These are phyloP conservation scores for Termitomyces sp. DNA, from an alignment of 768 basidiomycete genomes.

Conservation along the genomic window DNA sequence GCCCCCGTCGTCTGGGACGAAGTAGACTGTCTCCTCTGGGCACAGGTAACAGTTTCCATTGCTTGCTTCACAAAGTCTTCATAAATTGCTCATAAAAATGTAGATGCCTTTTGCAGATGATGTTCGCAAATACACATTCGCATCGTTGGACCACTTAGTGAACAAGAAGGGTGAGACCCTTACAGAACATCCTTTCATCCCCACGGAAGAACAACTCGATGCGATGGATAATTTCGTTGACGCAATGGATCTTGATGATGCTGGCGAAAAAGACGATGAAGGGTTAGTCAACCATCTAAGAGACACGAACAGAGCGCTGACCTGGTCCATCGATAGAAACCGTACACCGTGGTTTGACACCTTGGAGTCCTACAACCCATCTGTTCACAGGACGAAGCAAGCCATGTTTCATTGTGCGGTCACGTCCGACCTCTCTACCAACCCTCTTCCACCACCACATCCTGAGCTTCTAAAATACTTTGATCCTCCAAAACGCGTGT, in stretches of 20 bases:
- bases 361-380: constrained; percentile 77
- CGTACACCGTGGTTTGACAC: constrained; percentile 74
- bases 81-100: background rate
- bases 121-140: constrained; percentile 80
- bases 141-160: constrained; percentile 67
- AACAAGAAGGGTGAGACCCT: constrained; percentile 72
- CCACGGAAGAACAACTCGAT: constrained; percentile 67
- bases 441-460: constrained; percentile 83
- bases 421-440: constrained; percentile 60
- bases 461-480: constrained; percentile 82
- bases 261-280: constrained; percentile 69
- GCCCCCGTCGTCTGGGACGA: constrained; percentile 55
- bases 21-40: constrained; percentile 81
- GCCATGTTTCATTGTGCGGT: constrained; percentile 88
- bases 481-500: constrained; percentile 62
- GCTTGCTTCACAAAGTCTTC: background rate
- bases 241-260: constrained; percentile 79
- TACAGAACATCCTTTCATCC: constrained; percentile 74
- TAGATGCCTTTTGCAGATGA: constrained; percentile 98
- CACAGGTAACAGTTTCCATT: constrained; percentile 44
- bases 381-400: constrained; percentile 88
- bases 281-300: constrained; percentile 43
- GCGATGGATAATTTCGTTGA: constrained; percentile 90
- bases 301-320: background rate
- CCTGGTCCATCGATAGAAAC: constrained; percentile 33